Evolutionary conservation across 345 rosid species (phyloP), one percentile per base, ranked within the genome.

Genomic region (Moricandia arvensis): DNA sequence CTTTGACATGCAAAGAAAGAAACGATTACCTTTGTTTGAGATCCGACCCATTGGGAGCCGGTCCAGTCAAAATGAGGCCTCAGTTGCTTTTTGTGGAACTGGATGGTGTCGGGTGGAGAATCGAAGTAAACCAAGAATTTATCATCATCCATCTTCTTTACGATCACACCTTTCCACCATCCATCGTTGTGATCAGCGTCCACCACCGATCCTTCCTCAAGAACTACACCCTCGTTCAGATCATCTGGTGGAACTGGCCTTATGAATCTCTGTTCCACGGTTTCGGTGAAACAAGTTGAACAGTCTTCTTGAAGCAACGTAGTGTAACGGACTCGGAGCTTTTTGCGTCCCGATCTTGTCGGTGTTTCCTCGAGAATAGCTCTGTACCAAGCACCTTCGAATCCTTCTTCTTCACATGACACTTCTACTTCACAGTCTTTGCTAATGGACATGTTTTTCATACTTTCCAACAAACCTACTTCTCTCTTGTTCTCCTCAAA

Each of bases 161-260:
- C 62, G 13, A 86, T 78, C 18, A 86, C 59, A 26, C 95, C 95
- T 15, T 75, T 80, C 86, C 89, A 83, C 90, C 89, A 87, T 1
- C 85, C 85, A 31, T 84, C 85, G 47, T 75, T 80, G 54, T 74
- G 77, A 29, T 68, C 49, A 0, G 83, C 89, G 54, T 87, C 90
- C 2, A 88, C 89, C 16, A 80, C 65, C 7, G 79, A 80, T 15
- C 78, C 73, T 30, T 67, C 71, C 69, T 82, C 79, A 12, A 85
- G 80, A 43, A 21, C 66, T 17, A 66, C 59, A 2, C 26, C 71
- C 8, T 24, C 66, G 27, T 9, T 41, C 5, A 43, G 15, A 1
- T 38, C 49, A 0, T 7, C 67, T 1, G 87, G 86, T 3, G 90
- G 93, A 15, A 83, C 11, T 1, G 95, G 96, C 65, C 95, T 72